A percentile compares a stretch with the other conserved stretches of the same genome.
These are phyloP conservation scores for Cucurbitaria berberidis DNA, from an alignment of 2,329 filamentous ascomycete genomes.

Conservation along the genomic window DNA sequence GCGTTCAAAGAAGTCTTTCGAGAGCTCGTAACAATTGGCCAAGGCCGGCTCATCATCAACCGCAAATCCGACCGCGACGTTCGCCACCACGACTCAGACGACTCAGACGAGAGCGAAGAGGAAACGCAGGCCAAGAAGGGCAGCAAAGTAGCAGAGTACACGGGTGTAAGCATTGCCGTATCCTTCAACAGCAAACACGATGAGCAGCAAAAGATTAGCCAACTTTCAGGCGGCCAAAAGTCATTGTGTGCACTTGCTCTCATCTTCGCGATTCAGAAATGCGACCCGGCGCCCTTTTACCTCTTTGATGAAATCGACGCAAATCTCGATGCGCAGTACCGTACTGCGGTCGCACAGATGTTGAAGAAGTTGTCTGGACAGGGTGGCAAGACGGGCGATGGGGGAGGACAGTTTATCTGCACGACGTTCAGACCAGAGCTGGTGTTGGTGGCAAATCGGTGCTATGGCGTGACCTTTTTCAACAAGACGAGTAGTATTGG, in stretches of 20 bases:
- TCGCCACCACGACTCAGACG: constrained; percentile 56
- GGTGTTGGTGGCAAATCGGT: constrained; percentile 92
- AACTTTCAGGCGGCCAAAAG: constrained; percentile 96
- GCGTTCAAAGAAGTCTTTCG: constrained; percentile 95
- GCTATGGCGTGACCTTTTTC: constrained; percentile 90
- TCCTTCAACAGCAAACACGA: constrained; percentile 99
- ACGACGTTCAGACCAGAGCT: constrained; percentile 98
- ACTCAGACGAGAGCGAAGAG: constrained; percentile 59
- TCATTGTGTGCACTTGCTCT: constrained; percentile 96
- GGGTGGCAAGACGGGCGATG: constrained; percentile 50
- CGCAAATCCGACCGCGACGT: constrained; percentile 80
- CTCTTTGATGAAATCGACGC: constrained; percentile 99
- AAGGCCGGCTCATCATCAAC: constrained; percentile 90
- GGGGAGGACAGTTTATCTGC: constrained; percentile 87
- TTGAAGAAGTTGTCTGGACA: constrained; percentile 64
- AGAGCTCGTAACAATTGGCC: constrained; percentile 90
- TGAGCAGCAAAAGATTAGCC: constrained; percentile 96
- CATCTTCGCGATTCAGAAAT: constrained; percentile 98
- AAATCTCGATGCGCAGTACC: constrained; percentile 96
- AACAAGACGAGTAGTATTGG: constrained; percentile 96
- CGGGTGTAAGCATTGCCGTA: constrained; percentile 93
- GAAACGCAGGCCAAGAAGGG: constrained; percentile 38
- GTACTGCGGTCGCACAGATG: constrained; percentile 91
- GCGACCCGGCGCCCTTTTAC: constrained; percentile 96
- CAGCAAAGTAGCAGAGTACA: constrained; percentile 85